Conservation (phyloP, 2,329 filamentous ascomycete species). For the Beauveria sp. region DNA sequence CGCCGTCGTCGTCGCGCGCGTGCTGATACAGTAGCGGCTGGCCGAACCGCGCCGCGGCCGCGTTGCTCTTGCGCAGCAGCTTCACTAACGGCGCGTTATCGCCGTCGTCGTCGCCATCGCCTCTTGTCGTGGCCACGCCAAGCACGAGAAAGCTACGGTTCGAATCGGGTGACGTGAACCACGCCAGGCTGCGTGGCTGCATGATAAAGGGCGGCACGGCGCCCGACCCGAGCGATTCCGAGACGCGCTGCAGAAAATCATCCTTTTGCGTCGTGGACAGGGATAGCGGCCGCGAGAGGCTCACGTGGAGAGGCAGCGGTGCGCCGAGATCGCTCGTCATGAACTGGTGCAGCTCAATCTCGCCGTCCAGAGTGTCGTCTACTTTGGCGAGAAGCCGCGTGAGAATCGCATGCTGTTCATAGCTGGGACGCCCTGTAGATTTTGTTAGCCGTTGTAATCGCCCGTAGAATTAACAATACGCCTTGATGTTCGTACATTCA, state of each 20-base stretch:
- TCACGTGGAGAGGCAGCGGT: conserved; percentile 79
- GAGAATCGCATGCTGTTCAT: conserved; percentile 40
- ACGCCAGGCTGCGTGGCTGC: conserved; percentile 32
- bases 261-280: conserved; percentile 67
- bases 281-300: conserved; percentile 73
- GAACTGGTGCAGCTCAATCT: conserved; percentile 53
- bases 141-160: conserved; percentile 81
- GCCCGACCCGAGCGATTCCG: conserved; percentile 27
- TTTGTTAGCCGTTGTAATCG: conserved; percentile 13
- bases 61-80: conserved; percentile 63
- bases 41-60: conserved; percentile 46
- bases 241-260: conserved; percentile 53
- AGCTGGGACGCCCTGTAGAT: conserved; percentile 45
- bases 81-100: conserved; percentile 46
- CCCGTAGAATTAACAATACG: not conserved
- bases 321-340: conserved; percentile 71
- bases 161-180: conserved; percentile 47
- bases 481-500: conserved; percentile 59
- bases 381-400: conserved; percentile 32
- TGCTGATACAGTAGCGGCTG: conserved; percentile 64
- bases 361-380: conserved; percentile 22
- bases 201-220: conserved; percentile 29
- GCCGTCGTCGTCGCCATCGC: conserved; percentile 15
- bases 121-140: conserved; percentile 38
- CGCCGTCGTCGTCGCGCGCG: no score